A percentile compares a stretch with the other conserved stretches of the same genome.
phyloP scores from a whole-genome alignment of 371 early-diverging fungal genomes.

The Blakeslea trispora region DNA sequence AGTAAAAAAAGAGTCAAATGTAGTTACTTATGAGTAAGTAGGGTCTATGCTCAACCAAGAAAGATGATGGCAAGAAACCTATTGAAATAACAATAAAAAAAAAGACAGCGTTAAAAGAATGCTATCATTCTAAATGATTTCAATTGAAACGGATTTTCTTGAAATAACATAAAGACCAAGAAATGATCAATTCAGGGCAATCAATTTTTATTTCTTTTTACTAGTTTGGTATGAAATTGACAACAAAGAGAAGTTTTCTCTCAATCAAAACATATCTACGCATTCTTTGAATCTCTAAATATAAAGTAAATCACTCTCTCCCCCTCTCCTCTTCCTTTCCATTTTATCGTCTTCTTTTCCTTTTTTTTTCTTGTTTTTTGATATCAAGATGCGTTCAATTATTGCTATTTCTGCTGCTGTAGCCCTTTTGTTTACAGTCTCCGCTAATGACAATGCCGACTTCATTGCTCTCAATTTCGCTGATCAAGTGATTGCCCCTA shows the following conservation, averaged over 20 bases:
- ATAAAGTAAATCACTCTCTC: not conserved
- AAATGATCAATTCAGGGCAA: not conserved
- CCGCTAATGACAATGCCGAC: slow-evolving; percentile 25
- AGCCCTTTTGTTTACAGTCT: slow-evolving; percentile 26
- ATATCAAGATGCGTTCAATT: slow-evolving; percentile 27
- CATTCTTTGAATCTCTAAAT: not conserved
- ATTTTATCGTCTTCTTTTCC: slow-evolving; percentile 2
- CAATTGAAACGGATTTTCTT: not conserved
- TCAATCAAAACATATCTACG: not conserved
- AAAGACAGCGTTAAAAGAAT: slow-evolving; percentile 5
- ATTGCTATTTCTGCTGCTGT: slow-evolving; percentile 22
- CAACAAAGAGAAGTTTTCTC: too few relatives aligned
- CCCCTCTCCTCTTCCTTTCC: not conserved
- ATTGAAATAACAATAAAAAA: too few relatives aligned
- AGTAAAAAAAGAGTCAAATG: too few relatives aligned
- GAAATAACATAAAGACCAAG: not conserved
- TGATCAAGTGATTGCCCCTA: slow-evolving; percentile 13
- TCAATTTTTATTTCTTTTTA: not conserved
- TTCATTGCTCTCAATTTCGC: slow-evolving; percentile 24
- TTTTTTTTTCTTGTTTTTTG: too few relatives aligned
- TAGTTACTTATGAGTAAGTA: too few relatives aligned
- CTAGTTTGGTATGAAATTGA: not conserved
- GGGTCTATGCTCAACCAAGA: too few relatives aligned
- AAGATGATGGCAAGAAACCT: too few relatives aligned
- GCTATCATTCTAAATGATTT: not conserved